Base-by-base conservation (phyloP, 148 eudicot genomes). In the Vaccinium vitisidaea region DNA sequence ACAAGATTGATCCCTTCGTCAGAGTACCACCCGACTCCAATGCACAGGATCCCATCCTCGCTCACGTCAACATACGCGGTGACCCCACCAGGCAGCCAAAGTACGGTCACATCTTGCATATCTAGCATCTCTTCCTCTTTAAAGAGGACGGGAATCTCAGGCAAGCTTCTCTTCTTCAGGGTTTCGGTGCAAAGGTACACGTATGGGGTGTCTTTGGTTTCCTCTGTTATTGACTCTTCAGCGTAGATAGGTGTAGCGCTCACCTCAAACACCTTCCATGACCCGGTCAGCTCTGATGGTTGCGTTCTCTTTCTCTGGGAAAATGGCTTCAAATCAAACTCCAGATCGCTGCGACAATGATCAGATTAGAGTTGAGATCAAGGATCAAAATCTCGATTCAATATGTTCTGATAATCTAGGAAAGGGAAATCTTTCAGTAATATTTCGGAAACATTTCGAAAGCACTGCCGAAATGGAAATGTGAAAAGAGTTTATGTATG, bases 11-110 rank as follows among this genome's bases (percentile, higher is more conserved):
- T 91, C 75, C 99, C 99, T 89, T 97, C 99, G 52, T 94, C 98
- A 0, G 98, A 97, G 79, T 97, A 97, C 99, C 99, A 97, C 43
- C 99, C 99, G 9, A 93, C 97, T 70, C 99, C 99, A 10, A 97
- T 90, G 85, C 99, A 95, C 43, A 97, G 92, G 77, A 88, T 83
- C n/a, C 98, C 99, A 18, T 97, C 98, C 83, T 93, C 90, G 79
- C 91, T 89, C 84, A 97, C 94, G 80, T 97, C 98, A 18, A 97
- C 98, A 52, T 95, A 95, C 36, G 91, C 93, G 0, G 99, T 97
- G 39, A 97, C 92, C 46, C 98, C 99, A 27, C 97, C 99, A 0
- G 99, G 99, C 76, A 97, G 92, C 99, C 99, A 97, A 54, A 97
- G 94, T 53, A 95, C 90, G 0, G 98, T 85, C 65, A 89, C 93